Evolutionary conservation across 2,329 filamentous ascomycete genomes (phyloP).

Genomic region (Elsinoe perseae): DNA sequence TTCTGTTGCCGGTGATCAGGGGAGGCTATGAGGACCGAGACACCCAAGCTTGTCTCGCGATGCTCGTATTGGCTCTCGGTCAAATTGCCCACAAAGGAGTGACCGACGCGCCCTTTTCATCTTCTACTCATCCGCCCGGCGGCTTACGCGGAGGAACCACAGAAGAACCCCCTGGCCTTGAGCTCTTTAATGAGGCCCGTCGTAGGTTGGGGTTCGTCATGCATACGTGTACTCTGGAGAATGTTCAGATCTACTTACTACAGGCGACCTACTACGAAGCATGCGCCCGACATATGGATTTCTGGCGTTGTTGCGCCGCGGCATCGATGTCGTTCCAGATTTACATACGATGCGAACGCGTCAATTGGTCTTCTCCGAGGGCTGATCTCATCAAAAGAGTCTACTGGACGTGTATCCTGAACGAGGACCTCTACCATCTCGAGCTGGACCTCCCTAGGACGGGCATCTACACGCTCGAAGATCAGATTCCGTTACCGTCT

Average conservation of each 20-base stretch:
- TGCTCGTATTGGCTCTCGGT: constrained; percentile 53
- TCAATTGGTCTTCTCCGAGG: constrained; percentile 41
- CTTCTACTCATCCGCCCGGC: constrained; percentile 41
- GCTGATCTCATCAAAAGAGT: constrained; percentile 48
- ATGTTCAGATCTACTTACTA: constrained; percentile 51
- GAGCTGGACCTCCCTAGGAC: constrained; percentile 53
- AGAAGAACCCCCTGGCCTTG: constrained; percentile 48
- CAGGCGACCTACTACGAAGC: constrained; percentile 49
- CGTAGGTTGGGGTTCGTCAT: constrained; percentile 52
- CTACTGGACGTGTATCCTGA: constrained; percentile 52
- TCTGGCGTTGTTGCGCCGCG: constrained; percentile 50
- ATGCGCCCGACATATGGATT: constrained; percentile 47
- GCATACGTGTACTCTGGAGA: constrained; percentile 50
- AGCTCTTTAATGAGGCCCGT: constrained; percentile 55
- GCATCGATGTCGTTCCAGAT: constrained; percentile 53
- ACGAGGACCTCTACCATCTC: constrained; percentile 48
- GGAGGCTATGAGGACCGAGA: constrained; percentile 46
- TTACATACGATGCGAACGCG: constrained; percentile 43
- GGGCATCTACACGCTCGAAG: constrained; percentile 47
- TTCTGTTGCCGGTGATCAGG: constrained; percentile 39
- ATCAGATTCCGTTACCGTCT: constrained; percentile 48
- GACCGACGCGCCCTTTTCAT: constrained; percentile 40
- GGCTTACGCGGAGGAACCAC: constrained; percentile 47
- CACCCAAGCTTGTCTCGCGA: constrained; percentile 44
- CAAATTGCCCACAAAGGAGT: constrained; percentile 49